phyloP scores from a whole-genome alignment of 345 rosid genomes.

The Citrus sinensis region DVS_A1.0 CM039167.1:4301001-4301500 shows the following conservation, averaged over 20 bases:
- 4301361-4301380: no score
- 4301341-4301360: no score
- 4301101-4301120: background rate
- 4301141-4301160: conserved; percentile 4
- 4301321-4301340: no score
- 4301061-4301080: conserved; percentile 30
- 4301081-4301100: conserved; percentile 23
- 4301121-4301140: background rate
- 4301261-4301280: background rate
- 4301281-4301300: no score
- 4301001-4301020: background rate
- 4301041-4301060: conserved; percentile 36
- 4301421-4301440: no score
- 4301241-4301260: background rate
- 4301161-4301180: background rate
- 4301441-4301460: background rate
- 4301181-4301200: background rate
- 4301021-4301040: background rate
- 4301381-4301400: no score
- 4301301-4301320: no score
- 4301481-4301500: no score
- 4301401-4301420: background rate
- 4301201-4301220: conserved; percentile 25
- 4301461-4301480: no score
- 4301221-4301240: background rate